Base-by-base conservation (phyloP, 306 rosid genomes). In the Canavalia ensiformis region DNA sequence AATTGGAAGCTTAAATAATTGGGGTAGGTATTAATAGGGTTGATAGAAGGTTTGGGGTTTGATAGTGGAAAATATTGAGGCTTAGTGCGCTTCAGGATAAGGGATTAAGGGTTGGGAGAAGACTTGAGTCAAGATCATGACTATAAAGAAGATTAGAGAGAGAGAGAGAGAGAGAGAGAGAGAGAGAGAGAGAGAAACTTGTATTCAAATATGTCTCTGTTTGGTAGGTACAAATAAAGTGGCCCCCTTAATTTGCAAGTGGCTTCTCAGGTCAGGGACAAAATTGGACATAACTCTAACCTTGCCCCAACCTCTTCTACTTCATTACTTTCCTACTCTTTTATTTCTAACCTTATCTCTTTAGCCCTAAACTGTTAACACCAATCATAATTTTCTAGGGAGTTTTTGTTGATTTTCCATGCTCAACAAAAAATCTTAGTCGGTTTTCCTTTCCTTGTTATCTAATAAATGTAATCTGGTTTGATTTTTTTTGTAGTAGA, bases 21-120 rank as follows among this genome's bases (percentile, higher is more conserved):
- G 74, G 58, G 84, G 88, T 63, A 28, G 90, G 80, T 81, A 82
- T 68, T 81, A 55, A 69, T 76, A 72, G 63, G 63, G 78, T 74
- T 54, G 73, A 69, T 18, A 9, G 82, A 8, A 33, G 56, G 85
- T 37, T 80, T 77, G 50, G 30, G 44, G 12, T 9, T 62, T 57
- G 64, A 7, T 56, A 74, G 59, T 30, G 60, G 76, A 51, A 35
- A 18, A 35, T n/a, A 34, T 34, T 44, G 31, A 62, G 74, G 74
- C 1, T 67, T 71, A 64, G 82, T 62, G 85, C 39, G 42, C 6
- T 67, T 74, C 49, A 74, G 70, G 83, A 80, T 80, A 86, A 83
- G 87, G 33, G 74, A 59, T 72, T 73, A 74, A 73, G 68, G 85
- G 83, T 13, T 59, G 4, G 13, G 50, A 67, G 82, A 37, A n/a